Conservation (phyloP, 2,329 filamentous ascomycete genomes). For the Drechslerella dactyloides region DNA sequence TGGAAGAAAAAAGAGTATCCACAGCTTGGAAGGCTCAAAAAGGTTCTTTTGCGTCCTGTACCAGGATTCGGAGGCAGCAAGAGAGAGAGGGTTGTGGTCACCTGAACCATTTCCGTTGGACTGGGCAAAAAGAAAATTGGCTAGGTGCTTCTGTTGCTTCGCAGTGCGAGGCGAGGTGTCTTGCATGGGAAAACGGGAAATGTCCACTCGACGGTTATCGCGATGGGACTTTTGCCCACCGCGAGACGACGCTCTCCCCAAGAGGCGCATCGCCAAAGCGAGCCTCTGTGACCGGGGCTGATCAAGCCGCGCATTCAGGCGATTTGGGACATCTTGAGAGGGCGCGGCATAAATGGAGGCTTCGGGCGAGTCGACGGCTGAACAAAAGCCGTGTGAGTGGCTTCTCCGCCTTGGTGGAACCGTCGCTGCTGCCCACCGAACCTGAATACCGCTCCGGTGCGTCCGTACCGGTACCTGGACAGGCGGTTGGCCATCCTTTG, state of each 20-base stretch:
- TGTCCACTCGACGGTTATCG: slow-evolving; percentile 12
- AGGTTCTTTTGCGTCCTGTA: slow-evolving; percentile 18
- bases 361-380: slow-evolving; percentile 23
- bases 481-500: slow-evolving; percentile 39
- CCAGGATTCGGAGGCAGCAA: slow-evolving; percentile 36
- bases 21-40: slow-evolving; percentile 34
- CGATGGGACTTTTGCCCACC: background rate
- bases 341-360: background rate
- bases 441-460: slow-evolving; percentile 17
- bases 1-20: slow-evolving; percentile 32
- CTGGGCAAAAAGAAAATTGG: slow-evolving; percentile 25
- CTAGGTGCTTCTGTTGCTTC: slow-evolving; percentile 18
- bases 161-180: slow-evolving; percentile 5
- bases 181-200: slow-evolving; percentile 42
- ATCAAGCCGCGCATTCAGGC: slow-evolving; percentile 8
- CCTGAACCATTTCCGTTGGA: slow-evolving; percentile 49
- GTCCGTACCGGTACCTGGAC: slow-evolving; percentile 41
- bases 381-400: slow-evolving; percentile 13
- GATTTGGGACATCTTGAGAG: slow-evolving; percentile 7
- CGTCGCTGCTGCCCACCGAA: slow-evolving; percentile 26
- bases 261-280: background rate
- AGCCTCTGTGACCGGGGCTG: background rate
- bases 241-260: background rate
- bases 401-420: slow-evolving; percentile 42
- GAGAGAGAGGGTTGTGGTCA: slow-evolving; percentile 36